Evolutionary conservation across 805 yeast species (phyloP).

Genomic region (Candida ulmi): DNA sequence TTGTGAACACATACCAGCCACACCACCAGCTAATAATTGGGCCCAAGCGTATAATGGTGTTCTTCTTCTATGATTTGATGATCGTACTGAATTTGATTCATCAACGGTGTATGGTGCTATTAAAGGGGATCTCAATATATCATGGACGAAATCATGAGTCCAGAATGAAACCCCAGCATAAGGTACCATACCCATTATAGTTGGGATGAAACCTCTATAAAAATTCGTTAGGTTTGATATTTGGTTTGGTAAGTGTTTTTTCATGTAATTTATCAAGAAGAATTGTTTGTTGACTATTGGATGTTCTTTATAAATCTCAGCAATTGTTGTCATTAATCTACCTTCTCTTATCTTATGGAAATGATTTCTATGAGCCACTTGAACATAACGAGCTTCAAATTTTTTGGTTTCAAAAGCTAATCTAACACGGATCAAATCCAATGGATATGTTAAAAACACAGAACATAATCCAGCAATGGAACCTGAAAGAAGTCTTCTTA

Average conservation of each 20-base stretch:
- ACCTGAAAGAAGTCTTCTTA: constrained; percentile 80
- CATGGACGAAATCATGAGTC: constrained; percentile 89
- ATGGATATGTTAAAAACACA: constrained; percentile 86
- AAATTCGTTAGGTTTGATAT: constrained; percentile 46
- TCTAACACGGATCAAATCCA: constrained; percentile 85
- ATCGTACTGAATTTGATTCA: not conserved
- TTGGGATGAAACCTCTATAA: constrained; percentile 91
- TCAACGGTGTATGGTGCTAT: constrained; percentile 49
- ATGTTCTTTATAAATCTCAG: constrained; percentile 20
- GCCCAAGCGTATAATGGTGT: constrained; percentile 85
- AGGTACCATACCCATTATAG: constrained; percentile 92
- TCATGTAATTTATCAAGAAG: constrained; percentile 15
- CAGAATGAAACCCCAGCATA: constrained; percentile 97
- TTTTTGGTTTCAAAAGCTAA: constrained; percentile 78
- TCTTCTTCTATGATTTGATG: constrained; percentile 26
- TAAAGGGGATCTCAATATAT: constrained; percentile 60
- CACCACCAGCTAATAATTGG: constrained; percentile 87
- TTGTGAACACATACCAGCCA: constrained; percentile 94
- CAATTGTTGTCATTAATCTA: constrained; percentile 18
- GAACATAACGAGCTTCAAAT: constrained; percentile 6
- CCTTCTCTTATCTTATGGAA: constrained; percentile 25
- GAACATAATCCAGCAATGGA: constrained; percentile 84
- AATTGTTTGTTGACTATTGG: constrained; percentile 19
- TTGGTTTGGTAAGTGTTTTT: constrained; percentile 13
- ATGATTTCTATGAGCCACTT: constrained; percentile 18